Base-by-base conservation (phyloP, 768 basidiomycete species). In the Leccinum olivaceopallidum region DNA sequence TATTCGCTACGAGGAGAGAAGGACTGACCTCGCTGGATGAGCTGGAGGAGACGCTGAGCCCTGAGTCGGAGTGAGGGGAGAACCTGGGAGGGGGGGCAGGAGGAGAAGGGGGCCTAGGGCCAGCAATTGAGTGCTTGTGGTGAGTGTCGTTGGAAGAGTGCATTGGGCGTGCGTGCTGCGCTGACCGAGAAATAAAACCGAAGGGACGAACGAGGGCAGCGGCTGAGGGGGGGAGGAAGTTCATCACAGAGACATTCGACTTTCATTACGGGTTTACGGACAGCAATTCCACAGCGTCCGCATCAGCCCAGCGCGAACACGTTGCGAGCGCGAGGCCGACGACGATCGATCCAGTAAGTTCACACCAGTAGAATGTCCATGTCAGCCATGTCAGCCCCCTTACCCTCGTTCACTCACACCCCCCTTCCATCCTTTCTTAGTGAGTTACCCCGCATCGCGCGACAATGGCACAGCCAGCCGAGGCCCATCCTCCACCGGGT, bases 21-120 rank as follows among this genome's bases (percentile, higher is more conserved):
- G 2, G 55, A 68, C 71, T 56, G 63, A 73, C 73, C 73, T 73
- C 73, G 61, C 68, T 51, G 30, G 73, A 75, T 0, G 73, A 73
- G 56, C 58, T 69, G 30, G 72, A 70, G 12, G 72, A 73, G 32
- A 73, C 7, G 54, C 73, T 75, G 55, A 65, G 58, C 13, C 72
- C 72, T 5, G 73, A 75, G 24, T 73, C 72, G 0, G 73, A 73
- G 26, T 64, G 63, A 2, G 73, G 69, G 0, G 51, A n/a, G 28
- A 26, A 18, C 36, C 48, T 49, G 56, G 30, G 59, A 12, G 3
- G 50, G 5, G 59, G 64, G 49, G 44, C 50, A 28, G 42, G 59
- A 3, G 58, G 53, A 14, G 59, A 28, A 37, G 26, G 60, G 36
- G 36, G 36, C 34, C 34, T 36, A 20, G 52, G 34, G 34, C 52